phyloP scores from a whole-genome alignment of 176 grass and related monocot species.

The Triticum dicoccoides region DNA sequence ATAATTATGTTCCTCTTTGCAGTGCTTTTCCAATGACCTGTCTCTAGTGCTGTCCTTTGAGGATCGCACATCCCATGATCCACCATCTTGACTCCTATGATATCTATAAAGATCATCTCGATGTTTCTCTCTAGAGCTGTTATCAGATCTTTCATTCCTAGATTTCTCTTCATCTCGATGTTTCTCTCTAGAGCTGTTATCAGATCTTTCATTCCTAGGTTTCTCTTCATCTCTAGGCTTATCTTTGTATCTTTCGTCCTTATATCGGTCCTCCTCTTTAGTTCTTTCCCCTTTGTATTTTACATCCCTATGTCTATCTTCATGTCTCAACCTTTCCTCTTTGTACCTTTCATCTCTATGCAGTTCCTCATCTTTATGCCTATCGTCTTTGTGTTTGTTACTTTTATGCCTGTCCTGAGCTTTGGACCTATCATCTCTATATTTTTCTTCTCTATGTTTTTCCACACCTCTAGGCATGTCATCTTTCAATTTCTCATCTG shows the following conservation, averaged over 20 bases:
- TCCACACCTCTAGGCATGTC: conserved; percentile 7
- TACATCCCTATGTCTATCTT: conserved; percentile 37
- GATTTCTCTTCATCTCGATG: not conserved
- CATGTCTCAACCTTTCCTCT: conserved; percentile 26
- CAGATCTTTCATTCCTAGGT: conserved; percentile 36
- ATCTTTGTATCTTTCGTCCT: conserved; percentile 42
- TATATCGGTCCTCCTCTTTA: conserved; percentile 7
- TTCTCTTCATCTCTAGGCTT: conserved; percentile 33
- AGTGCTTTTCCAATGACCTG: conserved; percentile 28
- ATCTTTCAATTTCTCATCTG: conserved; percentile 22
- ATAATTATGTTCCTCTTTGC: conserved; percentile 28
- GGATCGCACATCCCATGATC: not conserved
- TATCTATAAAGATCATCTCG: conserved; percentile 29
- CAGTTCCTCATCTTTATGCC: conserved; percentile 20
- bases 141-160: conserved; percentile 26
- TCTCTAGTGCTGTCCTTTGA: conserved; percentile 31
- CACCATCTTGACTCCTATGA: conserved; percentile 33
- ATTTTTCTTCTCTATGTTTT: conserved; percentile 7
- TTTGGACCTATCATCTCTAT: conserved; percentile 21
- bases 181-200: conserved; percentile 32
- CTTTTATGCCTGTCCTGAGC: not conserved
- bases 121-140: conserved; percentile 30
- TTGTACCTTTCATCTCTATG: conserved; percentile 34
- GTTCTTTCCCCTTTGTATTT: conserved; percentile 25
- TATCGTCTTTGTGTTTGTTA: conserved; percentile 20